Conservation (phyloP, 345 rosid species). For the Euclidium syriacum region DNA sequence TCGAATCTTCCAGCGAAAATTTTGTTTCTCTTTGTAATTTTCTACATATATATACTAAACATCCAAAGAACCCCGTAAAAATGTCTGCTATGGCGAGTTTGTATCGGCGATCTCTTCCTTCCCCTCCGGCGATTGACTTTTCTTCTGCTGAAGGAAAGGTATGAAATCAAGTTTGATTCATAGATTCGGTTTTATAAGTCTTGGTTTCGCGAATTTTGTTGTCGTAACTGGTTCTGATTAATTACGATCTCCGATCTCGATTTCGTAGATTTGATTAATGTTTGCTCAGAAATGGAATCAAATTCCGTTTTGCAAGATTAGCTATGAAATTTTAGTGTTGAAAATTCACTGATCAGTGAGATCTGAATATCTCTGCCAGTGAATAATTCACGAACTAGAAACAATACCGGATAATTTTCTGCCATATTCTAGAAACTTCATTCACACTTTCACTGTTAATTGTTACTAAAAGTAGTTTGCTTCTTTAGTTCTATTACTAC, state of each 20-base stretch:
- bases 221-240: not conserved
- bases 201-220: not conserved
- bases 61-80: not conserved
- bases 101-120: conserved; percentile 48
- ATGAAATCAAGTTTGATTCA: not conserved
- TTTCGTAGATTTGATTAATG: not conserved
- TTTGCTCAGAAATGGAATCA: not conserved
- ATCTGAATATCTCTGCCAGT: not conserved
- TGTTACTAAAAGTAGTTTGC: not conserved
- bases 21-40: not conserved
- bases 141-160: conserved; percentile 57
- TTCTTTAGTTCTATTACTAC: not conserved
- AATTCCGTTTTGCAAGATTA: not conserved
- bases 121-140: conserved; percentile 64
- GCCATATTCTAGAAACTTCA: not conserved
- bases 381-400: not conserved
- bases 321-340: not conserved
- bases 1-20: not conserved
- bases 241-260: not conserved
- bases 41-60: not conserved
- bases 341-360: not conserved
- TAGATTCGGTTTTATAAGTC: not conserved
- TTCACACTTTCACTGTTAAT: not conserved
- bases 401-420: not conserved
- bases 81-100: conserved; percentile 53